Evolutionary conservation across 148 eudicot species (phyloP), one percentile per base, ranked within the genome.

Genomic region (Suaeda aralocaspica): DNA sequence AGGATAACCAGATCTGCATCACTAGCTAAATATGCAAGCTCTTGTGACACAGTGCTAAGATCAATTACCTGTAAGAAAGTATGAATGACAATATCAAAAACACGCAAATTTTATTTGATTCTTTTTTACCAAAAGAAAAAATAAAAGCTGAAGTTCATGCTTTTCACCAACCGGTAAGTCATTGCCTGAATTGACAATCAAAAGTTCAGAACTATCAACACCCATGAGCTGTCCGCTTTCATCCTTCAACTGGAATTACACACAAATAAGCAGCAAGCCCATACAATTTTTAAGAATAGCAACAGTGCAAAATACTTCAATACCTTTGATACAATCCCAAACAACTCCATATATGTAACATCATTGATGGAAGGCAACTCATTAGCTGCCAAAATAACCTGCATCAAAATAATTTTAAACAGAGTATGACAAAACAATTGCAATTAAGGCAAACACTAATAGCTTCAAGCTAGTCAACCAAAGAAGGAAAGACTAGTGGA

Each of bases 331-430:
- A 95, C 73, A 56, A 95, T 85, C 58, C 86, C 96, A 70, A 91
- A 73, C 57, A 95, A 80, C 77, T 95, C 97, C 68, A 81, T 68
- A 72, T 89, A 95, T 52, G 96, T 91, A 45, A 95, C 79, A 75
- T 95, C 99, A 64, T 95, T 95, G 33, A 95, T 91, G 44, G 99
- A 95, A 74, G 99, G 97, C 75, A 95, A 82, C 45, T 91, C 99
- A 81, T 91, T 95, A 70, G 97, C 97, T 62, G 99, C 96, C 85
- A 91, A 81, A 25, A 95, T 86, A 79, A 95, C 97, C 99, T 94
- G 90, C 74, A 81, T 49, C 49, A 44, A 33, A 72, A 30, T 36
- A 21, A 28, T 22, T 28, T 29, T 58, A 21, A 65, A 39, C n/a
- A 52, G 8, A 52, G 42, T 26, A 28, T 39, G 12, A 51, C 51